These are phyloP conservation scores for Telopea speciosissima DNA, from an alignment of 177 flowering plant species.

Conservation along the genomic window DNA sequence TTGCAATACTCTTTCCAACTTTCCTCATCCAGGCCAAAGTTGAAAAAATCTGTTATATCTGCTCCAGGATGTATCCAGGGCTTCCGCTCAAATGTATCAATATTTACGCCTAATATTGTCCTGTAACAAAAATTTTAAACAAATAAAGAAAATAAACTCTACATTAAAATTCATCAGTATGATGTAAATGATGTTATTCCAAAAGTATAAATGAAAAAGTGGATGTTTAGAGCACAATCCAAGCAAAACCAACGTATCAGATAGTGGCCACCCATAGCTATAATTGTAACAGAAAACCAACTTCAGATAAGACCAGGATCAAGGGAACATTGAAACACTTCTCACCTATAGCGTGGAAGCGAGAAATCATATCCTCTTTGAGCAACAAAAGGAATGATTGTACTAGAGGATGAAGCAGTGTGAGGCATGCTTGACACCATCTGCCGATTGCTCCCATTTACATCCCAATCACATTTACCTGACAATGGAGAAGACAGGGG, in stretches of 20 bases:
- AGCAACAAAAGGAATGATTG: conserved; percentile 10
- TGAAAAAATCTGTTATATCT: conserved; percentile 65
- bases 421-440: conserved; percentile 18
- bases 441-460: conserved; percentile 14
- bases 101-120: conserved; percentile 50
- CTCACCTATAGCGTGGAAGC: conserved; percentile 58
- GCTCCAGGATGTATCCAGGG: conserved; percentile 69
- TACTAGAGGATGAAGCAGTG: conserved; percentile 10
- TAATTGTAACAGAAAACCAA: neutral
- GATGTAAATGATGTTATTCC: neutral
- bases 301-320: neutral
- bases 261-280: neutral
- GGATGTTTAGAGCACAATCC: no score
- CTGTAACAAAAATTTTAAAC: conserved; percentile 30
- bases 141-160: neutral
- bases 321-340: neutral
- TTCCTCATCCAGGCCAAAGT: conserved; percentile 68
- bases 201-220: neutral
- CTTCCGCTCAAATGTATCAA: conserved; percentile 51
- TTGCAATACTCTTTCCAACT: conserved; percentile 67
- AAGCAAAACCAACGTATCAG: neutral
- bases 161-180: neutral
- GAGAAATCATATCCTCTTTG: conserved; percentile 37
- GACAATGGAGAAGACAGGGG: conserved; percentile 16
- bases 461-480: conserved; percentile 30